Evolutionary conservation across 1,139 yeast species (phyloP).

Genomic region (Candida buenavistaensis): DNA sequence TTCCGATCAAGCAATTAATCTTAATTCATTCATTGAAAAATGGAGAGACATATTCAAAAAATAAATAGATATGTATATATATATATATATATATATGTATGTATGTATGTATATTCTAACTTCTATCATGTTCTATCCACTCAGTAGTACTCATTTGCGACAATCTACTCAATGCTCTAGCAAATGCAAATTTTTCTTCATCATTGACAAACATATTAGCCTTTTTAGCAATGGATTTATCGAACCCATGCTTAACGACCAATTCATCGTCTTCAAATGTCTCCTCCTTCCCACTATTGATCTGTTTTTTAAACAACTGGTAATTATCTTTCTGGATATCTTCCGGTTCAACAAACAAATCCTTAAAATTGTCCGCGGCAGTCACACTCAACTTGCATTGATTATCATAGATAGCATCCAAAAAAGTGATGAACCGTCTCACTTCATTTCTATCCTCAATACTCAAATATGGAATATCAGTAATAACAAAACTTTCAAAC

Average conservation of each 20-base stretch:
- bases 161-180: constrained; percentile 86
- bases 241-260: constrained; percentile 72
- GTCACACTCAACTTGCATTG: constrained; percentile 88
- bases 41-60: constrained; percentile 33
- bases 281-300: constrained; percentile 28
- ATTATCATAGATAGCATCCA: constrained; percentile 93
- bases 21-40: constrained; percentile 39
- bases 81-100: constrained; percentile 1
- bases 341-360: constrained; percentile 83
- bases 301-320: constrained; percentile 34
- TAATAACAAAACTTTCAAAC: constrained; percentile 75
- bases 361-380: constrained; percentile 79
- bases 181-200: constrained; percentile 95
- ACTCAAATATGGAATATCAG: constrained; percentile 88
- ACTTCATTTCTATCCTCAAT: constrained; percentile 79
- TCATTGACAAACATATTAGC: constrained; percentile 77
- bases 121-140: constrained; percentile 62
- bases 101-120: not conserved
- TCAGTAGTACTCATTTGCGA: constrained; percentile 93
- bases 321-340: constrained; percentile 52
- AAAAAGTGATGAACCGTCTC: constrained; percentile 85
- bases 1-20: constrained; percentile 32
- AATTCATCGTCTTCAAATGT: constrained; percentile 58
- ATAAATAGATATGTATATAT: not conserved
- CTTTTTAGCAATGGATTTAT: constrained; percentile 70